Evolutionary conservation across 2,329 filamentous ascomycete species (phyloP), one percentile per base, ranked within the genome.

Genomic region (Coniochaeta sp.): DNA sequence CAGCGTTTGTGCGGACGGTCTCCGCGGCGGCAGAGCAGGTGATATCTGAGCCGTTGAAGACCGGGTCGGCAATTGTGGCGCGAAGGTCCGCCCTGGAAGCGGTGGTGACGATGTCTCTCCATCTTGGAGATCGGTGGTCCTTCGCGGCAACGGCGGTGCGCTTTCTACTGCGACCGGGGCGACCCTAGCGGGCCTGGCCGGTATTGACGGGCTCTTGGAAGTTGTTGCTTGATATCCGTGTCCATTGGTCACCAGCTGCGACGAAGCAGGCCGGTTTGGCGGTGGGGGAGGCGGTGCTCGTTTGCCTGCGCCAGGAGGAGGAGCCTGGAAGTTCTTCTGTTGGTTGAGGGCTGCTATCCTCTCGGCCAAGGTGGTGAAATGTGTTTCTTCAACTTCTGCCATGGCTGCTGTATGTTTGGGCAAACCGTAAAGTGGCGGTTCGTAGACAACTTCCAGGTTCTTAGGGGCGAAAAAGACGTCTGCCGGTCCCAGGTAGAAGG

Each of bases 281-380:
- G 79, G 80, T 16, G 81, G 77, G 3, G 79, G 34, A 12, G 34
- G 80, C 28, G 77, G 74, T 26, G 77, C 72, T 59, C 73, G 71
- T 67, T 76, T 77, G 26, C 67, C 65, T 17, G 66, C 65, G 2
- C 58, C 60, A 4, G 67, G 58, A 28, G 72, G 71, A 24, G 74
- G 72, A 16, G 73, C 67, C 61, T 74, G 74, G 74, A 87, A 83
- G 74, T 82, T 83, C 72, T 83, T 83, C 70, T 87, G 80, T 67
- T 76, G 74, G 65, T 87, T 87, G 64, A 88, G 77, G 33, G 85
- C 85, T 11, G 85, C 84, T 63, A 88, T 88, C 58, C 85, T 79
- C 71, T 87, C 83, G 5, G 82, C 79, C 28, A 88, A 77, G 8
- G 81, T 81, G 61, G 76, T 85, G 70, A 85, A 87, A 63, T 81